Evolutionary conservation across 2,329 filamentous ascomycete genomes (phyloP), one percentile per base, ranked within the genome.

Genomic region (Hymenotorrendiella dingleyae): DNA sequence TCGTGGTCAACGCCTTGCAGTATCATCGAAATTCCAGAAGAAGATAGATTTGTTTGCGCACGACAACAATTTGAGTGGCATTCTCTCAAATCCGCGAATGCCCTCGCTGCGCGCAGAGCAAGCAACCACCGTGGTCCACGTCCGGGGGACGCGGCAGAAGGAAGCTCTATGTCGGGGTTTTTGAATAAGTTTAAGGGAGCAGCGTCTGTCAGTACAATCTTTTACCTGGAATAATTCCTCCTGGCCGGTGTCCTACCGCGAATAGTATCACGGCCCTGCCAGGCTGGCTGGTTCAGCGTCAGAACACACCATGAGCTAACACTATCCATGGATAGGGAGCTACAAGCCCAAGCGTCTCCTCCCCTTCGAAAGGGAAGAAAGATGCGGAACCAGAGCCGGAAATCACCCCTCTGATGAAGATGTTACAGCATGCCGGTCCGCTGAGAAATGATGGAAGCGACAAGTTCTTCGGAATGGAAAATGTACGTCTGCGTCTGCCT

Each of bases 391-490:
- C 55, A 37, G 58, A 58, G 37, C 66, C 67, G n/a, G 79, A 82
- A 57, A 55, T 74, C 41, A 82, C 78, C 2, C 78, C 80, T 3
- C 55, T 83, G 45, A 75, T 82, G 57, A 82, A 88, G 71, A 84
- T 94, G 73, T 74, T 98, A 23, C 76, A 81, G 56, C 84, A 87
- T 65, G 81, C 86, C 46, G 90, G 89, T 3, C 81, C 90, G 2
- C 69, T 94, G 54, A 81, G 88, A 58, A 72, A 76, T 54, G 90
- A 97, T 66, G 93, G 93, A 41, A 95, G 86, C 62, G 93, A 97
- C 70, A 94, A 95, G 70, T 98, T 95, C 70, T 97, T 94, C 68
- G 93, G 93, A 12, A 84, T 97, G 64, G 93, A 98, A 68, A 98
- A 98, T 69, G 91, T 97, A 74, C 68, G 86, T 72, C 23, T 29